These are phyloP conservation scores for Metschnikowia santaceciliae DNA, from an alignment of 805 yeast species.

Conservation along the genomic window DNA sequence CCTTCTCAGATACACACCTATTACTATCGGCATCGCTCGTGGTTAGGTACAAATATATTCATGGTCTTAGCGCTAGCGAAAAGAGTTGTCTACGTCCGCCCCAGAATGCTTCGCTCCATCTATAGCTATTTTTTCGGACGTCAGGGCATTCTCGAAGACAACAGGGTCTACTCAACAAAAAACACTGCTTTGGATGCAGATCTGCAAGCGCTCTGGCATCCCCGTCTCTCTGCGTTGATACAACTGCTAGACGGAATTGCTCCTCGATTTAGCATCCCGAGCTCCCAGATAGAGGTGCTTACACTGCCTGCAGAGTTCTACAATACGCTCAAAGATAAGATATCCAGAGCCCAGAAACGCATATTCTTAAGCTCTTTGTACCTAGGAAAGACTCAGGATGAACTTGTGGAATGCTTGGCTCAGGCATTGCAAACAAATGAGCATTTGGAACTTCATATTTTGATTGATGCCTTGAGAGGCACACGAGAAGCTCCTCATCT, in stretches of 20 bases:
- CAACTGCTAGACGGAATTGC: constrained; percentile 59
- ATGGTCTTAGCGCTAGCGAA: constrained; percentile 2
- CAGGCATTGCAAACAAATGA: constrained; percentile 58
- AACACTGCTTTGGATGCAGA: constrained; percentile 21
- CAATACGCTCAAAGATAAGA: constrained; percentile 55
- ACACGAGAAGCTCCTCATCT: constrained; percentile 85
- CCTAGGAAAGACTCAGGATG: constrained; percentile 78
- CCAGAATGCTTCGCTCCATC: constrained; percentile 18
- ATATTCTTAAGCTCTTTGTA: constrained; percentile 83
- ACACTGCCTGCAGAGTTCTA: constrained; percentile 74
- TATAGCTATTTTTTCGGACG: constrained; percentile 18
- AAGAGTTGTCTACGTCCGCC: constrained; percentile 10
- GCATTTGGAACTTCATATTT: constrained; percentile 61
- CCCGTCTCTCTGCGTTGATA: constrained; percentile 40
- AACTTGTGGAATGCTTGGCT: constrained; percentile 60
- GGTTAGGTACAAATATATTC: neutral
- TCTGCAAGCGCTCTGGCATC: constrained; percentile 33
- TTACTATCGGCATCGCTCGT: neutral
- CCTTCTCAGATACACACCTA: neutral
- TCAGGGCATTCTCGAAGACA: constrained; percentile 8
- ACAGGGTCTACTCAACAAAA: constrained; percentile 23
- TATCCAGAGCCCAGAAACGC: constrained; percentile 55
- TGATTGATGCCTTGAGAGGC: constrained; percentile 86
- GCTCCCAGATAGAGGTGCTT: constrained; percentile 58
- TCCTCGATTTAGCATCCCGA: constrained; percentile 60